These are phyloP conservation scores for Sarocladium brachiariae DNA, from an alignment of 2,329 filamentous ascomycete species.

Conservation along the genomic window DNA sequence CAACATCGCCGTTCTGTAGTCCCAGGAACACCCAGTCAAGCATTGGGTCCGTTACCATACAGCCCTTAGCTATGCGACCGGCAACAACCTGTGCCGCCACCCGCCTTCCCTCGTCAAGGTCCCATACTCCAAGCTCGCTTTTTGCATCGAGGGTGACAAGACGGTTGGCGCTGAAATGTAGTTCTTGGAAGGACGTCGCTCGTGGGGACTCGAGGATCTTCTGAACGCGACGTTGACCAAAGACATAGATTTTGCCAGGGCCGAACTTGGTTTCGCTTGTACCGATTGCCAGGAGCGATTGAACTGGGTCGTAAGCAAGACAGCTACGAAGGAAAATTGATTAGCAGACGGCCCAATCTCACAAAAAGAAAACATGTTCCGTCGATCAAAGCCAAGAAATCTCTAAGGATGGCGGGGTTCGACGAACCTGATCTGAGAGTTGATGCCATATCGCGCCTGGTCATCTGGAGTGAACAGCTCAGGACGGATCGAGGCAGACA, in stretches of 20 bases:
- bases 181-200: slow-evolving; percentile 64
- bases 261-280: slow-evolving; percentile 84
- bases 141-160: slow-evolving; percentile 78
- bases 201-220: slow-evolving; percentile 66
- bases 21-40: slow-evolving; percentile 91
- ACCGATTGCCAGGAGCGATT: slow-evolving; percentile 86
- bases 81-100: slow-evolving; percentile 68
- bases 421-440: slow-evolving; percentile 60
- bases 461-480: slow-evolving; percentile 80
- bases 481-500: slow-evolving; percentile 72
- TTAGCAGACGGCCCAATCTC: not conserved
- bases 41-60: slow-evolving; percentile 76
- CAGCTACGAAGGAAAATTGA: slow-evolving; percentile 48
- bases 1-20: slow-evolving; percentile 72
- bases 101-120: slow-evolving; percentile 62
- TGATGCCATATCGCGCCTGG: slow-evolving; percentile 75
- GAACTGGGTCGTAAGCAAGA: slow-evolving; percentile 85
- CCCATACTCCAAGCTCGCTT: slow-evolving; percentile 80
- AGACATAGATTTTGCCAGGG: slow-evolving; percentile 79
- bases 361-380: slow-evolving; percentile 16
- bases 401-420: slow-evolving; percentile 10
- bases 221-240: slow-evolving; percentile 75
- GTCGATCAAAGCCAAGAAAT: slow-evolving; percentile 17
- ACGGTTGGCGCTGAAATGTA: slow-evolving; percentile 83
- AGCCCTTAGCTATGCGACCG: slow-evolving; percentile 55